Base-by-base conservation (phyloP, 169 alveolate genomes). In the Cryptosporidium sp. region DNA sequence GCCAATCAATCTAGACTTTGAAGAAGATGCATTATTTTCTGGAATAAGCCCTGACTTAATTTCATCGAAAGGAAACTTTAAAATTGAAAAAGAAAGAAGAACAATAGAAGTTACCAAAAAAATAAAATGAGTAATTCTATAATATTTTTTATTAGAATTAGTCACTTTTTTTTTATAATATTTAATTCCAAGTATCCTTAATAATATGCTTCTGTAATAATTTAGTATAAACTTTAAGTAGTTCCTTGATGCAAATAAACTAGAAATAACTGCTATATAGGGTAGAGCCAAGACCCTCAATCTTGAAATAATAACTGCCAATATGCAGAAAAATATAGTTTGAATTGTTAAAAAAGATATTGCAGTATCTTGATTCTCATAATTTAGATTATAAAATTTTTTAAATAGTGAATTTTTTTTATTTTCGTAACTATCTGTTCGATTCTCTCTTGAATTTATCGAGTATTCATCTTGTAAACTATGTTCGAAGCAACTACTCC, bases 281-380 rank as follows among this genome's bases (percentile, higher is more conserved):
- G 89, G 89, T 67, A 85, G 48, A 2, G 92, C 84, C 35, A 85
- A 50, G 33, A 85, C 92, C 8, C 92, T 59, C 23, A 85, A 48
- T 43, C 92, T 69, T 31, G 85, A 85, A 26, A 85, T 69, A 14
- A 39, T 45, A 31, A 71, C 23, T 50, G 86, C 84, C 2, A 69
- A 71, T 9, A 65, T 2, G 50, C 85, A 71, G 50, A 71, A 65
- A 51, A 37, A 50, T 2, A 51, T 55, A 4, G 75, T 58, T 31
- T 80, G 89, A 80, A 80, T 26, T 6, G 41, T 16, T 3, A 62
- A 18, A 80, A 59, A 80, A 26, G 67, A 26, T 26, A 80, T n/a
- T 4, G 45, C 69, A 43, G 51, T 41, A 61, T 59, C 68, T 35
- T 21, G 75, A 39, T 39, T 29, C 35, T 41, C 69, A 59, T 16